phyloP scores from a whole-genome alignment of 2,329 filamentous ascomycete species.

The Fusarium buxicola region DNA sequence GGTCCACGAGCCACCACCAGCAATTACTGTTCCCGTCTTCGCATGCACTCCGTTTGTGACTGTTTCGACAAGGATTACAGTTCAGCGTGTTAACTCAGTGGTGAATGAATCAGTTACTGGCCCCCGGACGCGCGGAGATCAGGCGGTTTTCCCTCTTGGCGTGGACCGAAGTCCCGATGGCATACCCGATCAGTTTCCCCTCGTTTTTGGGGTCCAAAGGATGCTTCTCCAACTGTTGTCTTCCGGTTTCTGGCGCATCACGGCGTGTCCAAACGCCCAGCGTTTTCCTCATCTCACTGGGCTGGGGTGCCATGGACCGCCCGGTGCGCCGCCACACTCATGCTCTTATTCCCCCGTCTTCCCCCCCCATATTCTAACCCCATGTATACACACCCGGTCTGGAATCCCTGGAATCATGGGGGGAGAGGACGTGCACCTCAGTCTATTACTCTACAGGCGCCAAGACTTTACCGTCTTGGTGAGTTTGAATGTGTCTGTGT shows the following conservation, averaged over 20 bases:
- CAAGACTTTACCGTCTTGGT: slow-evolving; percentile 6
- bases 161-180: slow-evolving; percentile 6
- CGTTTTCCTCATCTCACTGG: slow-evolving; percentile 18
- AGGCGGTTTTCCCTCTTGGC: slow-evolving; percentile 8
- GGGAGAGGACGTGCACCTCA: slow-evolving; percentile 21
- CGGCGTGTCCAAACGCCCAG: slow-evolving; percentile 16
- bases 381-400: slow-evolving; percentile 17
- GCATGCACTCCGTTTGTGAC: slow-evolving; percentile 23
- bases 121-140: slow-evolving; percentile 28
- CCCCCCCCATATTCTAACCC: slow-evolving; percentile 15
- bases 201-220: slow-evolving; percentile 9
- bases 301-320: not conserved
- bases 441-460: not conserved
- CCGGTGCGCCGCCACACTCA: slow-evolving; percentile 13
- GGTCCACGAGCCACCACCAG: slow-evolving; percentile 42
- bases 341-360: slow-evolving; percentile 25
- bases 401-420: slow-evolving; percentile 26
- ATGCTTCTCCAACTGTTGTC: slow-evolving; percentile 11
- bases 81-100: not conserved
- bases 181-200: slow-evolving; percentile 7
- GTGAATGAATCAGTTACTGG: not conserved
- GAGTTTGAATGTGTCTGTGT: slow-evolving; percentile 14
- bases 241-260: slow-evolving; percentile 5
- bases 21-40: slow-evolving; percentile 18
- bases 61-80: slow-evolving; percentile 16